These are phyloP conservation scores for Globisporangium orthogonon DNA, from an alignment of 352 stramenopile species.

Conservation along the genomic window DNA sequence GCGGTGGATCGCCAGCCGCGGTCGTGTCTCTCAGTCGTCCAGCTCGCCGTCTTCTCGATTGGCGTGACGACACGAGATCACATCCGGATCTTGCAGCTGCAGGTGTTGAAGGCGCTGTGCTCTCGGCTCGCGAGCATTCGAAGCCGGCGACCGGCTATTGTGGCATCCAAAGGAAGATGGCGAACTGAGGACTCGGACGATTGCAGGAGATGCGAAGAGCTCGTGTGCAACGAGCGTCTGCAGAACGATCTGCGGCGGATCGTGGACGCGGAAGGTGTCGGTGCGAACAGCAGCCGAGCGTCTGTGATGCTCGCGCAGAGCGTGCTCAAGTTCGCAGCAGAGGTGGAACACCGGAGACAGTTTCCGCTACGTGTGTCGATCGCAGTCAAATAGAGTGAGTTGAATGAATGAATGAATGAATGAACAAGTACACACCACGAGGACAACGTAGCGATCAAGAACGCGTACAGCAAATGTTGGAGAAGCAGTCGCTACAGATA, in stretches of 20 bases:
- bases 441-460: neutral
- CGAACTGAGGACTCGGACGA: slow-evolving; percentile 3
- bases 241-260: slow-evolving; percentile 36
- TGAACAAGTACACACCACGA: neutral
- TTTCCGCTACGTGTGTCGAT: neutral
- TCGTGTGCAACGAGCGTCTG: slow-evolving; percentile 46
- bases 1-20: slow-evolving; percentile 2
- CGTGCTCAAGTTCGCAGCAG: slow-evolving; percentile 25
- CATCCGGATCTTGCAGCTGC: slow-evolving; percentile 41
- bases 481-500: too few species aligned
- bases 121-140: slow-evolving; percentile 19
- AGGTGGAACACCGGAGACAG: neutral
- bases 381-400: neutral
- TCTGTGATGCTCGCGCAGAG: slow-evolving; percentile 33
- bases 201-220: slow-evolving; percentile 21
- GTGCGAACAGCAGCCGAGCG: slow-evolving; percentile 18
- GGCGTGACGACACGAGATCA: slow-evolving; percentile 20
- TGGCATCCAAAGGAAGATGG: neutral
- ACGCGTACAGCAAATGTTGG: too few species aligned
- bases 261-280: slow-evolving; percentile 13
- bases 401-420: neutral
- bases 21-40: slow-evolving; percentile 20
- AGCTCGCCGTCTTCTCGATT: slow-evolving; percentile 37
- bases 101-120: slow-evolving; percentile 44
- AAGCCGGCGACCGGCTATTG: slow-evolving; percentile 3